Conservation (phyloP, 768 basidiomycete genomes). For the Pholiota conissans region DNA sequence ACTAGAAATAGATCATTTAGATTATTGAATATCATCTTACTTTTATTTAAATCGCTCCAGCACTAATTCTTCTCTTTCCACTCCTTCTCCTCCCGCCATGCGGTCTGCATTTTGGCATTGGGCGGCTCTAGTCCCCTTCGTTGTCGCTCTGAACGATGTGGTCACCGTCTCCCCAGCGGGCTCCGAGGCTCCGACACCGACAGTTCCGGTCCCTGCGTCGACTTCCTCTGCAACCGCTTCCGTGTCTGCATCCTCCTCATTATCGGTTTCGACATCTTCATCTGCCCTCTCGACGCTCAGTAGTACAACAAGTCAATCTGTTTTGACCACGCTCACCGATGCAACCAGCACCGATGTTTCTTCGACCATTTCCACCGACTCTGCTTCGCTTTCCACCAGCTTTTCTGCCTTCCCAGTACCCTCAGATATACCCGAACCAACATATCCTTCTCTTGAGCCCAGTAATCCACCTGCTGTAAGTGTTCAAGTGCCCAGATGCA, state of each 20-base stretch:
- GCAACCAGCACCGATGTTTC: not conserved
- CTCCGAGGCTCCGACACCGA: not conserved
- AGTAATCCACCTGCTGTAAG: constrained; percentile 55
- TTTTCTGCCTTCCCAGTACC: constrained; percentile 68
- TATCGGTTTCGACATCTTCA: not conserved
- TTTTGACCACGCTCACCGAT: not conserved
- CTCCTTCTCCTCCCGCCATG: not conserved
- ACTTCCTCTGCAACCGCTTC: not conserved
- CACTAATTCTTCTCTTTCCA: not conserved
- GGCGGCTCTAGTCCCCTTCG: constrained; percentile 6
- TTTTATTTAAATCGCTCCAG: not conserved
- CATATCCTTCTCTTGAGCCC: constrained; percentile 58
- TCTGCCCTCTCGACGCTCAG: not conserved
- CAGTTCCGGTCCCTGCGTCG: not conserved
- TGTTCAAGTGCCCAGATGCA: constrained; percentile 1
- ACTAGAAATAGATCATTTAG: constrained; percentile 2
- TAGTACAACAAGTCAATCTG: not conserved
- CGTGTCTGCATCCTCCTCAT: not conserved
- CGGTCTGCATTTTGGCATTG: constrained; percentile 8
- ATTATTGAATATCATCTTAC: not conserved
- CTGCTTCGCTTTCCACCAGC: constrained; percentile 1
- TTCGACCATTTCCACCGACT: not conserved
- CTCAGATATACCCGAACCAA: constrained; percentile 49
- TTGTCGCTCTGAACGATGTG: not conserved
- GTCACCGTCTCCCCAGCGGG: not conserved